Base-by-base conservation (phyloP, 306 rosid genomes). In the Cotoneaster glaucophyllus region DNA sequence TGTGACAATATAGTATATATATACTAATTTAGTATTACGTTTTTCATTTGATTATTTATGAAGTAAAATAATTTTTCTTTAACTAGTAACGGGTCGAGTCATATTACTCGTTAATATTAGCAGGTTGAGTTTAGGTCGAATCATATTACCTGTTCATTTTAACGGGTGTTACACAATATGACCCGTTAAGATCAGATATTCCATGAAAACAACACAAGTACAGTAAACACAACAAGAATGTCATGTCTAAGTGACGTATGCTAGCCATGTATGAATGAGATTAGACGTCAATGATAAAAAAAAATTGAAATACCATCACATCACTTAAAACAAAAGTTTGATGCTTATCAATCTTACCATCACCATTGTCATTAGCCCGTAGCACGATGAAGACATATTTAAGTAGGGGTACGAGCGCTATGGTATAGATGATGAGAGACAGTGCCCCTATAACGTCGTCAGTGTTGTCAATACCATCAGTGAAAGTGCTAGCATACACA, bases 331-430 rank as follows among this genome's bases (percentile, higher is more conserved):
- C 18, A 1, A 17, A 17, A 34, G 39, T 1, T 14, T 32, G 12
- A 14, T 48, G 37, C 15, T 26, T 26, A 13, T 61, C 26, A n/a
- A 57, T 22, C 66, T 70, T 82, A 89, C 94, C 96, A 6, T 93
- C 91, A 2, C 97, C 97, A 2, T 93, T 88, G 54, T 93, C 97
- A 26, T 89, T 93, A 0, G 98, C 98, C 87, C 85, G 81, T 29
- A 93, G 24, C 10, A 93, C 97, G 39, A 91, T 82, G 81, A 93
- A 88, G 12, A 88, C 93, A 5, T 93, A 93, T 76, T 93, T 93
- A 11, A 89, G 32, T 87, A 93, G 58, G 3, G 98, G 96, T 1
- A 91, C 0, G 41, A 91, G 78, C 4, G 86, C 64, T 9, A 93
- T 70, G 52, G 98, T 88, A 10, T 93, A 93, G 77, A 93, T 85